Conservation (phyloP, 148 eudicot genomes). For the Dysphania ambrosioides region DNA sequence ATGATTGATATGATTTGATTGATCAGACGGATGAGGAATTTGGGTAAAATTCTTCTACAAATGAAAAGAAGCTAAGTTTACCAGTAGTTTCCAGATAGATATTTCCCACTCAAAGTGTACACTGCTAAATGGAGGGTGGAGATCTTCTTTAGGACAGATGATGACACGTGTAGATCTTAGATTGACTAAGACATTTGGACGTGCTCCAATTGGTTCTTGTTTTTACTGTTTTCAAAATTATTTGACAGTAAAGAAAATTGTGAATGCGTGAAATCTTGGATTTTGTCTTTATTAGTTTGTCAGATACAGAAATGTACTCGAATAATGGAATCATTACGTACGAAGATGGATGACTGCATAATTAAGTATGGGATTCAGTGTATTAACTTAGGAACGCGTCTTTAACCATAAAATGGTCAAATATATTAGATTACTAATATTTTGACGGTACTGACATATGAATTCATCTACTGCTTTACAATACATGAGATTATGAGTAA, state of each 20-base stretch:
- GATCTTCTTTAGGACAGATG: slow-evolving; percentile 2
- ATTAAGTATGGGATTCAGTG: not conserved
- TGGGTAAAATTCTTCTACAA: not conserved
- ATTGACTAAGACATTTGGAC: not conserved
- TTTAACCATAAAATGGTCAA: too few species aligned
- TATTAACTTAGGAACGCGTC: not conserved
- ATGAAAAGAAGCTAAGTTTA: not conserved
- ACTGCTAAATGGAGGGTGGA: slow-evolving; percentile 19
- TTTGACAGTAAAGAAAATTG: not conserved
- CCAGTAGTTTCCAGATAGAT: slow-evolving; percentile 18
- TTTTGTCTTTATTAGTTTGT: not conserved
- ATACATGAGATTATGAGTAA: too few species aligned
- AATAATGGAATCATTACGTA: not conserved
- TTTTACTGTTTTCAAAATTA: not conserved
- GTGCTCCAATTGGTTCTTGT: not conserved
- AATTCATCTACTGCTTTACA: too few species aligned
- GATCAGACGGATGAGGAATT: too few species aligned
- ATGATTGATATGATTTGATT: not conserved
- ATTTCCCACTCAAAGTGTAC: not conserved
- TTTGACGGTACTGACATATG: too few species aligned
- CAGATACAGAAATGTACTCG: not conserved
- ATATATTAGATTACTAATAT: too few species aligned
- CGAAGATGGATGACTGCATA: too few species aligned
- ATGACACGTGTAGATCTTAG: slow-evolving; percentile 4
- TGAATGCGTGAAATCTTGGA: not conserved